phyloP scores from a whole-genome alignment of 148 eudicot species.

The Heliosperma pusillum region DNA sequence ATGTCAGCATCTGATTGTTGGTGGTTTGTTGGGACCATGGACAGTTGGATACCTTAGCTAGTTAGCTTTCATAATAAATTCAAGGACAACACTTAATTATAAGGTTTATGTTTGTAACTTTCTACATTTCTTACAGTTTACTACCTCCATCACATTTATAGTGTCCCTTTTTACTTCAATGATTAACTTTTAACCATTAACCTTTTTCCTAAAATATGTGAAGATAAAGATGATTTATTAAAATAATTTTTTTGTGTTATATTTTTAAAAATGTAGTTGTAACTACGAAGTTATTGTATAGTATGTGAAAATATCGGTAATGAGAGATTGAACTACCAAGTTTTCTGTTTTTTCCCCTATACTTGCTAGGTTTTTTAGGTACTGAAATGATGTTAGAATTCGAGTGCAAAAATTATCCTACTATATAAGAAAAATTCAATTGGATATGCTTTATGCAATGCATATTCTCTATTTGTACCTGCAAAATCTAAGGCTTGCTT shows the following conservation, averaged over 20 bases:
- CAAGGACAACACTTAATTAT: not conserved
- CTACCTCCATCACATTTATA: not conserved
- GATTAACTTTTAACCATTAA: too few species aligned
- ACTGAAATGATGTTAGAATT: not conserved
- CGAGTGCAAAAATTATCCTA: not conserved
- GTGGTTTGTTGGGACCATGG: conserved; percentile 6
- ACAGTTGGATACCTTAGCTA: not conserved
- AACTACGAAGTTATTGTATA: too few species aligned
- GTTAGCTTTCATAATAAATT: not conserved
- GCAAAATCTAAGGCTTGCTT: not conserved
- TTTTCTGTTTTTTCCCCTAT: not conserved
- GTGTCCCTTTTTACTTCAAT: too few species aligned
- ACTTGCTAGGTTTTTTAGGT: not conserved
- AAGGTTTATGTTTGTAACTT: not conserved
- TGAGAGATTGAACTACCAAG: not conserved
- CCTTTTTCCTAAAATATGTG: too few species aligned
- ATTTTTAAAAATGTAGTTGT: not conserved
- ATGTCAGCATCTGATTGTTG: not conserved
- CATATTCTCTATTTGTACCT: not conserved
- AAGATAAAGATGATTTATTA: too few species aligned
- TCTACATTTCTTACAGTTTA: not conserved
- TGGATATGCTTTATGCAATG: not conserved
- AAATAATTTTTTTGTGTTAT: too few species aligned
- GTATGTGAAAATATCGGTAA: not conserved
- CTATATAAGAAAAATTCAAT: not conserved